These are phyloP conservation scores for Spathaspora girioi DNA, from an alignment of 805 yeast species.

Conservation along the genomic window DNA sequence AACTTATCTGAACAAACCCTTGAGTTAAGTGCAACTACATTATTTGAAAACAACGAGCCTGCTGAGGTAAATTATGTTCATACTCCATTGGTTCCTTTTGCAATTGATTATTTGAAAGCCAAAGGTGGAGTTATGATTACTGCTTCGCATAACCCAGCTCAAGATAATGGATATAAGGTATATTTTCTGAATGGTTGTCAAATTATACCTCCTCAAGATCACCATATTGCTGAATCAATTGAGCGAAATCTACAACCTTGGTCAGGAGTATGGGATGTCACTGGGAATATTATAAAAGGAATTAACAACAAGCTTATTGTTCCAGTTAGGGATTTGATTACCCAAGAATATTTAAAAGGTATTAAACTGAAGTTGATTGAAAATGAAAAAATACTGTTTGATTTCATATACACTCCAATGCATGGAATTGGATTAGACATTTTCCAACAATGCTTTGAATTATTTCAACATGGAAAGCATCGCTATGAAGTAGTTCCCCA, in stretches of 20 bases:
- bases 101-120: conserved; percentile 59
- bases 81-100: conserved; percentile 92
- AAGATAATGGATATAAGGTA: conserved; percentile 92
- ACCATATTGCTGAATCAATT: conserved; percentile 63
- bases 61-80: conserved; percentile 42
- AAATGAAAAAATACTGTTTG: conserved; percentile 22
- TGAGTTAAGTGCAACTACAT: conserved; percentile 7
- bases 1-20: conserved; percentile 27
- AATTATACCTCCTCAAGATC: conserved; percentile 89
- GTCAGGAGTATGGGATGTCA: conserved; percentile 47
- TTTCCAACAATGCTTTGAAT: conserved; percentile 39
- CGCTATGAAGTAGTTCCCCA: conserved; percentile 40
- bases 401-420: conserved; percentile 86
- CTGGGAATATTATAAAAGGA: conserved; percentile 29
- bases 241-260: conserved; percentile 60
- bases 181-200: conserved; percentile 94
- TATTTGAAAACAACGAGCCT: neutral
- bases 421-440: conserved; percentile 88
- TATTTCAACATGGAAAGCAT: conserved; percentile 26
- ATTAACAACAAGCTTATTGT: conserved; percentile 23
- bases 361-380: conserved; percentile 28
- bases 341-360: conserved; percentile 36
- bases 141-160: conserved; percentile 82
- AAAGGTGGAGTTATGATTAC: conserved; percentile 90
- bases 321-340: conserved; percentile 40